Conservation (phyloP, 805 yeast species). For the Zygosaccharomyces gambellarensis region DNA sequence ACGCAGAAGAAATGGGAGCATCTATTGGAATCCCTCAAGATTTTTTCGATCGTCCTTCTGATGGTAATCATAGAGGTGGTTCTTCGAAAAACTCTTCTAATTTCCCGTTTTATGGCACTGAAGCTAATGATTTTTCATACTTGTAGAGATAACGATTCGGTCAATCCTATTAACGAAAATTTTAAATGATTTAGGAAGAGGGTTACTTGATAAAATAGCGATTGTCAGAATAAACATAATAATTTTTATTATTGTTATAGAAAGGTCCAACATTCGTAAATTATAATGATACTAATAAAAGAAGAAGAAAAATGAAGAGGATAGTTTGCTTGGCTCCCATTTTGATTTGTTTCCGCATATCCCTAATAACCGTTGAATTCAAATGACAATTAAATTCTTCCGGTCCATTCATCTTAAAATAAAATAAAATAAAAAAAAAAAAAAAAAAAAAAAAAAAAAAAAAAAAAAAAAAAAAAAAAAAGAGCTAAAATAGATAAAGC, state of each 20-base stretch:
- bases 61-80: not conserved
- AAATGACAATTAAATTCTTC: too few relatives aligned
- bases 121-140: constrained; percentile 9
- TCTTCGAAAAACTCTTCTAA: not conserved
- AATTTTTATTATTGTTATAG: not conserved
- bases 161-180: not conserved
- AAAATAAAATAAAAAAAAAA: not conserved
- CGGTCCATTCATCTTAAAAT: too few relatives aligned
- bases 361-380: too few relatives aligned
- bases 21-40: constrained; percentile 1
- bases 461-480: not conserved
- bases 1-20: constrained; percentile 8
- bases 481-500: not conserved
- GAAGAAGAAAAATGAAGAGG: not conserved
- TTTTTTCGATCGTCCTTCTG: not conserved
- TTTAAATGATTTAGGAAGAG: not conserved
- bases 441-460: not conserved
- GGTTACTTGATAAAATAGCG: not conserved
- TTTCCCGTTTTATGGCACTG: constrained; percentile 6
- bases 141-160: not conserved
- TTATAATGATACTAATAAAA: not conserved
- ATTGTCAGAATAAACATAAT: not conserved
- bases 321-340: not conserved
- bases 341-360: too few relatives aligned
- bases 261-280: too few relatives aligned